These are phyloP conservation scores for Nicotiana benthamiana DNA, from an alignment of 257 asterid species.

Conservation along the genomic window DNA sequence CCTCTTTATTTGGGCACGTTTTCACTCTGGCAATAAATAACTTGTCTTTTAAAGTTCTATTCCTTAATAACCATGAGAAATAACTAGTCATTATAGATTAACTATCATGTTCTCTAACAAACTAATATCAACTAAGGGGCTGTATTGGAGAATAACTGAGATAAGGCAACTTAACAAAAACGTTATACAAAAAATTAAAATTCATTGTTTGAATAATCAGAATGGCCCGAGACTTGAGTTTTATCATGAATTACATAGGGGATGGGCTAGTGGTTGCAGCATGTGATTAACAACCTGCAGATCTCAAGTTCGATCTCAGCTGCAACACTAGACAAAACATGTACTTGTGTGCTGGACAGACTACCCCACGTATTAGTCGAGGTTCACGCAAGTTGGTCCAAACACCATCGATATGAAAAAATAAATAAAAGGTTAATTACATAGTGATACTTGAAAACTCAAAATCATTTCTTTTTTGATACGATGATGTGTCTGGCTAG, in stretches of 20 bases:
- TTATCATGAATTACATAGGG: neutral
- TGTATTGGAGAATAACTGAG: neutral
- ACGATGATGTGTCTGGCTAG: no score
- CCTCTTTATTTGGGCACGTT: neutral
- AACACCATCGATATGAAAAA: neutral
- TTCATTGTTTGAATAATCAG: neutral
- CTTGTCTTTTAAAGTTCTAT: neutral
- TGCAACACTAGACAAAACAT: neutral
- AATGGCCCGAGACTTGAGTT: neutral
- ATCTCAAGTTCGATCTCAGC: neutral
- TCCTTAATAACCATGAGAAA: neutral
- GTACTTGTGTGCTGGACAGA: neutral
- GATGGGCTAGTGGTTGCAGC: neutral
- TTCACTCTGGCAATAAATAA: neutral
- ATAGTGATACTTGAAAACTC: neutral
- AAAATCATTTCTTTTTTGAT: no score
- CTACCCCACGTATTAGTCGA: neutral
- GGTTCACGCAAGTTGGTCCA: neutral
- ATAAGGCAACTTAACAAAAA: neutral
- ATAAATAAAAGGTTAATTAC: no score
- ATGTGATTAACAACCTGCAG: neutral
- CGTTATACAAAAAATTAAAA: neutral
- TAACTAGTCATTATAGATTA: neutral
- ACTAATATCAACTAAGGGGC: neutral
- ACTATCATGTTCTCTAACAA: neutral